Conservation (phyloP, 805 yeast species). For the Ogataea sp. region DNA sequence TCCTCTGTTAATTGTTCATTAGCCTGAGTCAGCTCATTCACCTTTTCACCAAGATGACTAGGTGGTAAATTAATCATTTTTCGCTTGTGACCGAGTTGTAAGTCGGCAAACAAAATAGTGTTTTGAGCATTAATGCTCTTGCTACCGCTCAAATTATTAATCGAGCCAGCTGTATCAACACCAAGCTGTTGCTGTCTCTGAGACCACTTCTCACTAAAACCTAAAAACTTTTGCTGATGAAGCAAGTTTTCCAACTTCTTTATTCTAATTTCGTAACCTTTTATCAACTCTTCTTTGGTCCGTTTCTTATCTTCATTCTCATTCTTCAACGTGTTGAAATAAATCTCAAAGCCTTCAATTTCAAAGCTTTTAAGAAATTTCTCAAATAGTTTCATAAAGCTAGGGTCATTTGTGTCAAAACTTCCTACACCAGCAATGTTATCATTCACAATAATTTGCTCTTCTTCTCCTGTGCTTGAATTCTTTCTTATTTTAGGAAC, state of each 20-base stretch:
- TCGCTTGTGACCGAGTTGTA: constrained; percentile 12
- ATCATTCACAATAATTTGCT: constrained; percentile 12
- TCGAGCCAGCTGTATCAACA: background rate
- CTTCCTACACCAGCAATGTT: constrained; percentile 22
- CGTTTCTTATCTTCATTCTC: constrained; percentile 3
- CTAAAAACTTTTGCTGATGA: constrained; percentile 62
- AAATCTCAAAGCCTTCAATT: constrained; percentile 24
- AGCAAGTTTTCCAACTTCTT: constrained; percentile 68
- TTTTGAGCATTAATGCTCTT: constrained; percentile 3
- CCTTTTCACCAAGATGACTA: constrained; percentile 17
- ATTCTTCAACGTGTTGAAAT: constrained; percentile 26
- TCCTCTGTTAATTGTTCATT: constrained; percentile 14
- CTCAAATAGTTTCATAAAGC: constrained; percentile 31
- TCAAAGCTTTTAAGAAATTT: constrained; percentile 38
- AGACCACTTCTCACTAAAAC: constrained; percentile 33
- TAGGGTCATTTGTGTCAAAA: constrained; percentile 19
- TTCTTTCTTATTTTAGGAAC: background rate
- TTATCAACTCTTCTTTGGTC: constrained; percentile 30
- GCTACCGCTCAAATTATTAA: background rate
- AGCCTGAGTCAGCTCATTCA: constrained; percentile 14
- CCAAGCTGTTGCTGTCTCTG: constrained; percentile 8
- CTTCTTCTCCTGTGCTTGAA: constrained; percentile 13
- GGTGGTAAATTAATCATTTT: constrained; percentile 20
- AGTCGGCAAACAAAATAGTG: constrained; percentile 11
- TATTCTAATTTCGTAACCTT: constrained; percentile 65